A percentile compares a stretch with the other conserved stretches of the same genome.
These are phyloP conservation scores for Fonsecaea erecta DNA, from an alignment of 2,329 filamentous ascomycete genomes.

Conservation along the genomic window DNA sequence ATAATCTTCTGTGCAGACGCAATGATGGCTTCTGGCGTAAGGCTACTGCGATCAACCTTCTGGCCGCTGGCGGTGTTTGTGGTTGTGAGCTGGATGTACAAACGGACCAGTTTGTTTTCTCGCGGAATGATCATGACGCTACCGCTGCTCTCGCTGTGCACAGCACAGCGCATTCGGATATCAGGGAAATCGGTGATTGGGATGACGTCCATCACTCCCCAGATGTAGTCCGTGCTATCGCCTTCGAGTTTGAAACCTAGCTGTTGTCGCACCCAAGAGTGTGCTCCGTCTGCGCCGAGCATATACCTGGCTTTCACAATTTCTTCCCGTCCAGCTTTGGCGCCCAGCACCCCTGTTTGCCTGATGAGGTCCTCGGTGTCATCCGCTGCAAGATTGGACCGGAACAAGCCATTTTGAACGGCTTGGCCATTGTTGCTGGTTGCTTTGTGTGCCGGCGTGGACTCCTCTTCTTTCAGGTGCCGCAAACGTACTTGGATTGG, in stretches of 20 bases:
- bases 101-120: constrained; percentile 65
- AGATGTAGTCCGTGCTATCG: constrained; percentile 54
- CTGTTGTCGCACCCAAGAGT: constrained; percentile 66
- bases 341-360: not conserved
- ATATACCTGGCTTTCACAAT: constrained; percentile 48
- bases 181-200: constrained; percentile 63
- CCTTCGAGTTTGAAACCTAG: constrained; percentile 63
- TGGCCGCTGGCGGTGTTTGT: constrained; percentile 48
- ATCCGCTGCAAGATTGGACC: too few species aligned
- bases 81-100: constrained; percentile 42
- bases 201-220: constrained; percentile 57
- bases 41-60: constrained; percentile 62
- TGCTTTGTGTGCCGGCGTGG: too few species aligned
- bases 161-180: constrained; percentile 62
- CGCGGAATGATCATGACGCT: constrained; percentile 70
- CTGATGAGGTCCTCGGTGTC: constrained; percentile 33
- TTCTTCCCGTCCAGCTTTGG: not conserved
- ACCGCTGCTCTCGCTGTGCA: constrained; percentile 61
- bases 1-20: constrained; percentile 67
- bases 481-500: too few species aligned
- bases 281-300: constrained; percentile 70
- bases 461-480: too few species aligned
- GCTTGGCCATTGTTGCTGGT: too few species aligned
- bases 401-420: too few species aligned
- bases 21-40: constrained; percentile 62